These are phyloP conservation scores for Lactarius deliciosus DNA, from an alignment of 768 basidiomycete species.

Conservation along the genomic window DNA sequence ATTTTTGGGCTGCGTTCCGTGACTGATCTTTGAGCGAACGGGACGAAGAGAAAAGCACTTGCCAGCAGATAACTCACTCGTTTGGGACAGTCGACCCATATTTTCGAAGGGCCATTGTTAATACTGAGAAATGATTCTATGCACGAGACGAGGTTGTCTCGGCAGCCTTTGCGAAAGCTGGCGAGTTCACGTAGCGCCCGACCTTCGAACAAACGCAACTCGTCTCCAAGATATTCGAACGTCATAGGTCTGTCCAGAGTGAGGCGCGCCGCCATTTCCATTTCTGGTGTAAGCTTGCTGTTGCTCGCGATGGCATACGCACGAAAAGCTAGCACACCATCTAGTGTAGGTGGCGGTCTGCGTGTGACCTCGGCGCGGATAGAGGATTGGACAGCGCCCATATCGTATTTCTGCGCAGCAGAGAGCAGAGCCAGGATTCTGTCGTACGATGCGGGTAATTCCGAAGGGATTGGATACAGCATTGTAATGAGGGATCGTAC, in stretches of 20 bases:
- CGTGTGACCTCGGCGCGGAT: slow-evolving; percentile 5
- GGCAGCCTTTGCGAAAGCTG: not conserved
- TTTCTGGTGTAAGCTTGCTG: slow-evolving; percentile 2
- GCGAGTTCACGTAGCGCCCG: not conserved
- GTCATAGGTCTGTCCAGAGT: slow-evolving; percentile 5
- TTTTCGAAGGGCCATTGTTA: not conserved
- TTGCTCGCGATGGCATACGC: slow-evolving; percentile 26
- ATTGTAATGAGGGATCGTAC: slow-evolving; percentile 23
- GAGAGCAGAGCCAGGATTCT: slow-evolving; percentile 17
- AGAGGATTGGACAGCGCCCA: slow-evolving; percentile 14
- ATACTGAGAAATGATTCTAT: not conserved
- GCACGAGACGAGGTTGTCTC: not conserved
- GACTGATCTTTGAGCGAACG: not conserved
- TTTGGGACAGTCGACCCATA: not conserved
- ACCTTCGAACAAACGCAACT: slow-evolving; percentile 1
- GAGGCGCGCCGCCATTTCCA: not conserved
- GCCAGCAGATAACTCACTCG: not conserved
- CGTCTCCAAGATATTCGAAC: slow-evolving; percentile 1
- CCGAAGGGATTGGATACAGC: slow-evolving; percentile 19
- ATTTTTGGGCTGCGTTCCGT: not conserved
- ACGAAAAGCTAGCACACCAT: slow-evolving; percentile 16
- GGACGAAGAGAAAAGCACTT: not conserved
- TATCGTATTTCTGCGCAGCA: slow-evolving; percentile 32
- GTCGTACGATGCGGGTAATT: not conserved
- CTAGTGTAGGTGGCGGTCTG: not conserved